Evolutionary conservation across 2,329 filamentous ascomycete genomes (phyloP), one percentile per base, ranked within the genome.

Genomic region (Ceratocystis diversiconidia): DNA sequence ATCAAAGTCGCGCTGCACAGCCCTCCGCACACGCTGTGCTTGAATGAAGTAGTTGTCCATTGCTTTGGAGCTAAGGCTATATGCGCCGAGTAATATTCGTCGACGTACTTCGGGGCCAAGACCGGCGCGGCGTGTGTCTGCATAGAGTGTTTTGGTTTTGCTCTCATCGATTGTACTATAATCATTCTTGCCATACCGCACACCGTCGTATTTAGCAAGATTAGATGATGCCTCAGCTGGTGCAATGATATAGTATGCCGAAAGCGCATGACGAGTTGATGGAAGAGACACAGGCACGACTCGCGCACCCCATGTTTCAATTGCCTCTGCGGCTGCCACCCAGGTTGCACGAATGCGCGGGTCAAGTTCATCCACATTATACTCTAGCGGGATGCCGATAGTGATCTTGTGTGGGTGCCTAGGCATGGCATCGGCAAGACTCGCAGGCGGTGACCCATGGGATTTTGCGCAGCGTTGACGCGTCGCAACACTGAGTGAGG

Each of bases 41-140:
- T 96, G 88, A 68, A 96, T 83, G 72, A 99, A 99, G 75, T 97
- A 96, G 73, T 97, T 99, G 74, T 96, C 88, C 72, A 95, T 94
- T 8, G 91, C 91, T 68, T 88, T 85, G 0, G 92, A 92, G 75
- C 90, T 95, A 63, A 99, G 80, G 50, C 87, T 92, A 73, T 96
- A 97, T 0, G 91, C 87, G 17, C 94, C 94, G 0, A 99, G 82
- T 7, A 99, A 76, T 67, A 99, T 95, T 48, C 94, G 85, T 64
- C 90, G 82, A 72, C 87, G 85, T 10, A 96, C 92, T 75, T 99
- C 94, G 5, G 82, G 78, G 5, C 94, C 94, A 69, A 99, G 91
- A 0, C 86, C 86, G 43, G 79, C 75, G 15, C 86, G 87, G 66
- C 94, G 84, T 0, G 89, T 90, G 50, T 81, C 79, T 0, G 91